A percentile compares a stretch with the other conserved stretches of the same genome.
Evolutionary conservation across 768 basidiomycete genomes (phyloP).

Genomic region (Lactarius akahatsu): DNA sequence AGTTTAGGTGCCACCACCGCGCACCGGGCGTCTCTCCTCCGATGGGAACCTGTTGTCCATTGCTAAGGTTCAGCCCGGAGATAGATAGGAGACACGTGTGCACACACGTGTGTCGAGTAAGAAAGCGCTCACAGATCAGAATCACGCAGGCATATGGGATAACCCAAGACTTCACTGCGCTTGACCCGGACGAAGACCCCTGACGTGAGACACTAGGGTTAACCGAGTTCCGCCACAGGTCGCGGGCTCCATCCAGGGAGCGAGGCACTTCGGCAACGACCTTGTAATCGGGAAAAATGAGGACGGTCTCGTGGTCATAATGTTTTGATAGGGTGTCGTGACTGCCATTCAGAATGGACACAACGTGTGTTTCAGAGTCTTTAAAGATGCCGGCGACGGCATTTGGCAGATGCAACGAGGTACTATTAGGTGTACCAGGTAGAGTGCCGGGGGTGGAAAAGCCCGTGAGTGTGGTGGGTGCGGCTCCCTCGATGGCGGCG

Average conservation of each 20-base stretch:
- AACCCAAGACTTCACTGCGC: constrained; percentile 64
- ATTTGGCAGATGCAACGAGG: constrained; percentile 4
- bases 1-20: constrained; percentile 83
- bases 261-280: constrained; percentile 71
- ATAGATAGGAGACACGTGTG: not conserved
- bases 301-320: constrained; percentile 66
- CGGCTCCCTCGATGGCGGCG: constrained; percentile 30
- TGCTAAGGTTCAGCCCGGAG: constrained; percentile 9
- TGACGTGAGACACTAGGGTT: constrained; percentile 55
- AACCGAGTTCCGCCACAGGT: constrained; percentile 63
- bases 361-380: constrained; percentile 50
- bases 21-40: constrained; percentile 89
- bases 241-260: constrained; percentile 61
- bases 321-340: constrained; percentile 70
- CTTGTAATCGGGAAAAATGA: constrained; percentile 92
- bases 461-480: constrained; percentile 4
- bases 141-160: constrained; percentile 91
- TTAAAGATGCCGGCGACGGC: constrained; percentile 56
- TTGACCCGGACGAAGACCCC: constrained; percentile 45
- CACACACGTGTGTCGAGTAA: not conserved
- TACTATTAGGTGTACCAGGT: constrained; percentile 27
- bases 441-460: constrained; percentile 25
- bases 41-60: constrained; percentile 74
- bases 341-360: constrained; percentile 83
- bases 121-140: constrained; percentile 69